Percentiles rank a stretch among this genome's conserved stretches.
Evolutionary conservation across 495 filamentous ascomycete genomes (phyloP).

Genomic region (Xylaria castorea): DNA sequence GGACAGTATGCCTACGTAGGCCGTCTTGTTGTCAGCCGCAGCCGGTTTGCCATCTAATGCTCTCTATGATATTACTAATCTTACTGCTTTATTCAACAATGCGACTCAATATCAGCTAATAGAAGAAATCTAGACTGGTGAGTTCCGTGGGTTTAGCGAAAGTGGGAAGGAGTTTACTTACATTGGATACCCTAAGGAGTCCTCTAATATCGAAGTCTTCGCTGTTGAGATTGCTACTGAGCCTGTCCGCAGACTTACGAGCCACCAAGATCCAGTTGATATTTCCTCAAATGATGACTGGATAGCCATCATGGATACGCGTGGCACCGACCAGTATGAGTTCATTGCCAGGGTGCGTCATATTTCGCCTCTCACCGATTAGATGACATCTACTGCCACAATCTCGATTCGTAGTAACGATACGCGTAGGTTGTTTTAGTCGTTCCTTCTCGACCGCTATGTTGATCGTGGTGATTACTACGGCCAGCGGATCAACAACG

Average conservation of each 20-base stretch:
- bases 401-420: neutral
- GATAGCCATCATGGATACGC: neutral
- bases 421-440: neutral
- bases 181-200: neutral
- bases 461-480: neutral
- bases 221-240: neutral
- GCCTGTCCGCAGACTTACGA: neutral
- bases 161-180: neutral
- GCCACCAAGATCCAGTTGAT: neutral
- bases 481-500: neutral
- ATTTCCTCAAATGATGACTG: conserved; percentile 2
- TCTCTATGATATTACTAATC: neutral
- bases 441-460: neutral
- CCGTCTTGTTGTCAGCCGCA: neutral
- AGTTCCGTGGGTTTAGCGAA: neutral
- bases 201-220: neutral
- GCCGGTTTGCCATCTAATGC: neutral
- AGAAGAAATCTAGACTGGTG: neutral
- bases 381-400: neutral
- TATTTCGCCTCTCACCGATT: neutral
- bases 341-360: neutral
- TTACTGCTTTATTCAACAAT: neutral
- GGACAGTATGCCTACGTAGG: neutral
- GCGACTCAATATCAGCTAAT: neutral
- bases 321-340: neutral